Evolutionary conservation across 2,329 filamentous ascomycete genomes (phyloP), one percentile per base, ranked within the genome.

Genomic region (Blastomyces emzantsi): DNA sequence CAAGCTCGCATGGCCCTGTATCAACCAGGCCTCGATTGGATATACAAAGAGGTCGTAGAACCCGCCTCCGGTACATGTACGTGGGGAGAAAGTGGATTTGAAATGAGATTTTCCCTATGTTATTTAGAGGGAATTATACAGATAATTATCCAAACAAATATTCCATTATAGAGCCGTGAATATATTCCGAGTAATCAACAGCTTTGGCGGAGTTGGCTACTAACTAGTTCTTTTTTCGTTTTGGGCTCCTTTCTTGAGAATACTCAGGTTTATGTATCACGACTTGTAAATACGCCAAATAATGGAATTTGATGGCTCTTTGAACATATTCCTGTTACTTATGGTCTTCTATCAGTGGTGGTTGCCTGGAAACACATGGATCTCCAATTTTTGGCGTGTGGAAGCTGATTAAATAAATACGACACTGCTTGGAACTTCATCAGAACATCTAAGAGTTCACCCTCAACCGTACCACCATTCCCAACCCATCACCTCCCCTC

Each of bases 401-500:
- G 36, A 36, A 13, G n/a, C 9, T 49, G 47, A 49, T 11, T 25
- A 49, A 49, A 49, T 28, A 25, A 25, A 3, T 28, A 28, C 47
- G 4, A 51, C n/a, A 28, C 47, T 39, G 13, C 9, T 11, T 2
- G 2, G 36, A 39, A 39, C 36, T 39, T 39, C 36, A 39, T 11
- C 36, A 13, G 8, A 22, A 25, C 19, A 51, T 25, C 22, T 1
- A 52, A 7, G 43, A 47, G 22, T 25, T 54, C 25, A 39, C 30
- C n/a, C 28, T 58, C 60, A 57, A 47, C 52, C 67, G 63, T 62
- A 65, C 67, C 64, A 64, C 62, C 64, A 54, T 62, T 66, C 61
- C 65, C 63, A 61, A 63, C 62, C 62, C 63, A 60, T 63, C 63
- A 60, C 22, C 47, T 45, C 60, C 28, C 64, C 57, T 58, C 30